Conservation (phyloP, 768 basidiomycete species). For the Trichaptum fuscoviolaceum region DNA sequence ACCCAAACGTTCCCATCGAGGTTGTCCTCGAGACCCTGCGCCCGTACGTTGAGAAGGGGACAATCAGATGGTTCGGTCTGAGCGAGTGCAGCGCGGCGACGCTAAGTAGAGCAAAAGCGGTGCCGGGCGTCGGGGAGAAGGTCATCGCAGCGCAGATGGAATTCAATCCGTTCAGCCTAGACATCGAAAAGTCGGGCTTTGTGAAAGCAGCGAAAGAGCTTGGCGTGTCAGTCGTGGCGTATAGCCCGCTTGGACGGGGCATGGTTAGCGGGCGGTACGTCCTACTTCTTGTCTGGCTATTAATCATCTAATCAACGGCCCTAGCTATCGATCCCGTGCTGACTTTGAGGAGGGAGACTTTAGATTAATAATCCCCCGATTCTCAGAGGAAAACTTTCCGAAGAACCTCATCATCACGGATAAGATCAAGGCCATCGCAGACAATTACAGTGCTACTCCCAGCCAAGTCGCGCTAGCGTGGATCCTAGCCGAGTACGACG, state of each 20-base stretch:
- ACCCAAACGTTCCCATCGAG: constrained; percentile 28
- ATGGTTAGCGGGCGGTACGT: constrained; percentile 26
- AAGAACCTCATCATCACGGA: constrained; percentile 30
- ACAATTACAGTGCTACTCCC: constrained; percentile 24
- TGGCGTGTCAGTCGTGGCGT: constrained; percentile 30
- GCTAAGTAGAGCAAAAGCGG: constrained; percentile 26
- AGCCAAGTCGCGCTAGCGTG: constrained; percentile 28
- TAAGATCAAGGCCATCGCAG: constrained; percentile 26
- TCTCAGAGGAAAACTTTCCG: constrained; percentile 27
- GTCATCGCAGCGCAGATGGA: constrained; percentile 28
- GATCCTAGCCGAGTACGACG: constrained; percentile 20
- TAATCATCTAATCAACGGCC: not conserved
- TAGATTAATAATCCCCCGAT: constrained; percentile 25
- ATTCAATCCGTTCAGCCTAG: constrained; percentile 23
- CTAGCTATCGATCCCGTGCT: constrained; percentile 12
- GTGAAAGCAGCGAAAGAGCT: constrained; percentile 22
- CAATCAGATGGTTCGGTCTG: constrained; percentile 31
- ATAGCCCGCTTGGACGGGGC: constrained; percentile 32
- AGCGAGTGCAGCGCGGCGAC: constrained; percentile 26
- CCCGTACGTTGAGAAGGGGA: constrained; percentile 19
- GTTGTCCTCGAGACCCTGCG: constrained; percentile 13
- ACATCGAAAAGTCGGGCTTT: constrained; percentile 21
- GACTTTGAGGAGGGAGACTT: constrained; percentile 27
- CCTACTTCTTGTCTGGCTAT: not conserved
- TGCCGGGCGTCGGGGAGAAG: constrained; percentile 22